phyloP scores from a whole-genome alignment of 345 rosid genomes.

The Populus simonii region DNA sequence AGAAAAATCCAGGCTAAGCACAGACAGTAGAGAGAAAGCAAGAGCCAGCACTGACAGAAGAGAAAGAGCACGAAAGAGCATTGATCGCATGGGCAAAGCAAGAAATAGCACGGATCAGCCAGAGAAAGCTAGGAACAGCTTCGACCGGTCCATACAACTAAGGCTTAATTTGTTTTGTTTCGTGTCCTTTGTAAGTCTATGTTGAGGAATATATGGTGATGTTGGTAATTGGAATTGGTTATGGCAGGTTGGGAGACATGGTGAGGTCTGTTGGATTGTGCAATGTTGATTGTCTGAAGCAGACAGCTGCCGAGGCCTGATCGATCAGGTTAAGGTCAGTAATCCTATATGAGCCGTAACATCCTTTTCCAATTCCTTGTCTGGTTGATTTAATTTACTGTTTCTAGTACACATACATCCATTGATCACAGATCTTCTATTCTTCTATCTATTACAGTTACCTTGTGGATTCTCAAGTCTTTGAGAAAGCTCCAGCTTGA shows the following conservation, averaged over 20 bases:
- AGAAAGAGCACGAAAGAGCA: constrained; percentile 55
- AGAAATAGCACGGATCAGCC: constrained; percentile 63
- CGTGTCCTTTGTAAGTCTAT: not conserved
- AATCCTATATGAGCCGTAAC: not conserved
- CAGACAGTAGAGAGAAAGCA: constrained; percentile 40
- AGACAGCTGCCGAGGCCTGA: constrained; percentile 44
- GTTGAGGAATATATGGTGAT: not conserved
- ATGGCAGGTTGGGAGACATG: constrained; percentile 67
- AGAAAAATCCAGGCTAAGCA: constrained; percentile 61
- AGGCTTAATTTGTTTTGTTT: not conserved
- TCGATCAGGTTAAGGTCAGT: constrained; percentile 3
- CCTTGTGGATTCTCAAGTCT: not conserved
- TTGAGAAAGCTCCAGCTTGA: not conserved
- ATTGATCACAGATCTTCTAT: not conserved
- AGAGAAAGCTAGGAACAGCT: constrained; percentile 72
- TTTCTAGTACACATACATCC: not conserved
- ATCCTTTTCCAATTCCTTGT: not conserved
- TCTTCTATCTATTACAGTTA: not conserved
- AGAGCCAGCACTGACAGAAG: constrained; percentile 45
- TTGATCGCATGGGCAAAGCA: constrained; percentile 45
- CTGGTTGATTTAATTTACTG: not conserved
- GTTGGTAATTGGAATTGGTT: not conserved
- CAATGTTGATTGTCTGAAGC: constrained; percentile 71
- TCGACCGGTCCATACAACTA: constrained; percentile 60
- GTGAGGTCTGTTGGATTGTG: constrained; percentile 79